Evolutionary conservation across 2,329 filamentous ascomycete genomes (phyloP).

Genomic region (Diaporthe amygdali): DNA sequence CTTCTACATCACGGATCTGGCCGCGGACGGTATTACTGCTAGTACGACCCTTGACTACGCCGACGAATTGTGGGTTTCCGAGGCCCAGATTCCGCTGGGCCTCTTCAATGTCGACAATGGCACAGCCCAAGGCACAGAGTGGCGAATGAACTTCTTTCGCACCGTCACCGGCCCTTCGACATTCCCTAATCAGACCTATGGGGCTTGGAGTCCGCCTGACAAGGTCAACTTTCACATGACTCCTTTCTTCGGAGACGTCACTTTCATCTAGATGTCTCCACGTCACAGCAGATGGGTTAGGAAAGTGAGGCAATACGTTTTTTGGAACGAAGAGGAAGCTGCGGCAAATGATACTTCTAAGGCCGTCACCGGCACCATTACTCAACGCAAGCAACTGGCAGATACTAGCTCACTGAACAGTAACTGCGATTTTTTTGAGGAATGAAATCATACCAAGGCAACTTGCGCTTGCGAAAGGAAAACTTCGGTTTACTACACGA

Average conservation of each 20-base stretch:
- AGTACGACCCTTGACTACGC: conserved; percentile 43
- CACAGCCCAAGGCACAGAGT: conserved; percentile 46
- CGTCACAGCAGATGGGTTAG: too few relatives aligned
- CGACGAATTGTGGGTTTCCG: conserved; percentile 45
- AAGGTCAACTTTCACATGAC: conserved; percentile 54
- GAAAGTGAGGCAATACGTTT: too few relatives aligned
- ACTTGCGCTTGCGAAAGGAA: too few relatives aligned
- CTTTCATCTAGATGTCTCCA: conserved; percentile 37
- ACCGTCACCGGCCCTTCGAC: conserved; percentile 47
- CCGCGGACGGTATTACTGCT: conserved; percentile 46
- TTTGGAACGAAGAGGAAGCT: not conserved
- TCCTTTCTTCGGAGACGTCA: conserved; percentile 48
- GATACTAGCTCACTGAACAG: too few relatives aligned
- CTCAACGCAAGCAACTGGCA: too few relatives aligned
- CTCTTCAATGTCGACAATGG: conserved; percentile 54
- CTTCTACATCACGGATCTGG: conserved; percentile 45
- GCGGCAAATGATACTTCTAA: not conserved
- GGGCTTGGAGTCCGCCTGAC: conserved; percentile 52
- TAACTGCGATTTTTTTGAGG: too few relatives aligned
- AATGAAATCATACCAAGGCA: too few relatives aligned
- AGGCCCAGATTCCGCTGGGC: conserved; percentile 48
- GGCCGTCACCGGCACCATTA: too few relatives aligned
- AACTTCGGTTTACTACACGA: too few relatives aligned
- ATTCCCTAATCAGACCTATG: conserved; percentile 49
- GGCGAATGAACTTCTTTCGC: conserved; percentile 60